Evolutionary conservation across 805 yeast genomes (phyloP), one percentile per base, ranked within the genome.

Genomic region (Wickerhamiella nectarea): DNA sequence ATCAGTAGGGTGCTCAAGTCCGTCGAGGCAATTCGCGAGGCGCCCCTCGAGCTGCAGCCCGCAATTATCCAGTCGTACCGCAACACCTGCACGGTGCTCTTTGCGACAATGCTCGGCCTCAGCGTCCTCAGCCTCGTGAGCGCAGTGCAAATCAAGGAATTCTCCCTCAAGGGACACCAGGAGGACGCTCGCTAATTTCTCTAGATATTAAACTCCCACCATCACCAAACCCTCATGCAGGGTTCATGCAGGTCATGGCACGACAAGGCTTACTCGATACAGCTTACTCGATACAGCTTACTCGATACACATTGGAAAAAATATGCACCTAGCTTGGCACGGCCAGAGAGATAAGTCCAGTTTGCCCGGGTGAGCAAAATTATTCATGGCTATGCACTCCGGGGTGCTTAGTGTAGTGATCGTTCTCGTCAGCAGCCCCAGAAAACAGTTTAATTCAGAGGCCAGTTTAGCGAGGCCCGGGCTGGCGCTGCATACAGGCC

Each of bases 61-160:
- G 68, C 66, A 1, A 62, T 73, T 25, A 57, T 59, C 21, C 55
- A 55, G 11, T 64, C 76, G 3, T 78, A 77, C 55, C 64, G 57
- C 21, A 33, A 53, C 17, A 77, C 77, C 1, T 66, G 74, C 28
- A 67, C 64, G 34, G 67, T 69, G 1, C 75, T 78, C 0, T 66
- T 76, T 44, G 49, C 52, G 2, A 7, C 15, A 14, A 28, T 28
- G 31, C 31, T 28, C 15, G 31, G 15, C 6, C 31, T 28, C 15
- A n/a, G 14, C 14, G 15, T n/a, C 15, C 7, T 28, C 8, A 28
- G 31, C 31, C n/a, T 28, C n/a, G 31, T 28, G 14, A 4, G 12
- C 6, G 12, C 31, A 8, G 7, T 28, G 2, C 14, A 28, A 28
- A 12, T 28, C n/a, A 7, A 28, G 15, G 15, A 28, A n/a, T 12